phyloP scores from a whole-genome alignment of 257 asterid genomes.

The Solanum tarapatanum region DNA sequence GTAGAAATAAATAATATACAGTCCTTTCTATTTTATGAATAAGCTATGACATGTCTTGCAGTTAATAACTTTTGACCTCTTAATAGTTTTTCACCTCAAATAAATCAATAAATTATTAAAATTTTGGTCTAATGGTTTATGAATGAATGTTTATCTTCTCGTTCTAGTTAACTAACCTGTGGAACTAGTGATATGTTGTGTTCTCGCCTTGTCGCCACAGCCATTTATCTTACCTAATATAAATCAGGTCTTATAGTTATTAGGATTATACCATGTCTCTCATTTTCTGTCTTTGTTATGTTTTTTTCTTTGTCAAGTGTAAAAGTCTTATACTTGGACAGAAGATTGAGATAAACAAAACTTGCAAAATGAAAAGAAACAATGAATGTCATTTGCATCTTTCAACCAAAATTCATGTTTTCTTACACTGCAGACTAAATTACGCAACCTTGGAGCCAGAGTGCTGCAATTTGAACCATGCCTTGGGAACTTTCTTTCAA shows the following conservation, averaged over 20 bases:
- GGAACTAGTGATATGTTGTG: not conserved
- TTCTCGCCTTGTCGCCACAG: not conserved
- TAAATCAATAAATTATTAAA: not conserved
- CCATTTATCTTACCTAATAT: not conserved
- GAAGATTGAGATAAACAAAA: not conserved
- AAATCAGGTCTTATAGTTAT: too few species aligned
- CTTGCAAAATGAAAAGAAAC: not conserved
- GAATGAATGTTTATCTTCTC: not conserved
- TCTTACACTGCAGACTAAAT: not conserved
- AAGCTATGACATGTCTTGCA: not conserved
- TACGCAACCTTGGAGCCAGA: not conserved
- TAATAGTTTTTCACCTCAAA: not conserved
- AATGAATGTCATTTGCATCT: not conserved
- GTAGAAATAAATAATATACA: not conserved
- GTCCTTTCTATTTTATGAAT: not conserved
- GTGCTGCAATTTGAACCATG: not conserved
- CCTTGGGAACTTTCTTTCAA: not conserved
- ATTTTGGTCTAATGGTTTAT: not conserved
- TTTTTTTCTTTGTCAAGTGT: not conserved
- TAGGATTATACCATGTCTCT: not conserved
- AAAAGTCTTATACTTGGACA: not conserved
- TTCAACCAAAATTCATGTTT: not conserved
- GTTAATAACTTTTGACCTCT: not conserved
- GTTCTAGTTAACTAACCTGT: not conserved
- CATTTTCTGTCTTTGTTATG: not conserved